Conservation (phyloP, 1,139 yeast genomes). For the Wickerhamiella infanticola region DNA sequence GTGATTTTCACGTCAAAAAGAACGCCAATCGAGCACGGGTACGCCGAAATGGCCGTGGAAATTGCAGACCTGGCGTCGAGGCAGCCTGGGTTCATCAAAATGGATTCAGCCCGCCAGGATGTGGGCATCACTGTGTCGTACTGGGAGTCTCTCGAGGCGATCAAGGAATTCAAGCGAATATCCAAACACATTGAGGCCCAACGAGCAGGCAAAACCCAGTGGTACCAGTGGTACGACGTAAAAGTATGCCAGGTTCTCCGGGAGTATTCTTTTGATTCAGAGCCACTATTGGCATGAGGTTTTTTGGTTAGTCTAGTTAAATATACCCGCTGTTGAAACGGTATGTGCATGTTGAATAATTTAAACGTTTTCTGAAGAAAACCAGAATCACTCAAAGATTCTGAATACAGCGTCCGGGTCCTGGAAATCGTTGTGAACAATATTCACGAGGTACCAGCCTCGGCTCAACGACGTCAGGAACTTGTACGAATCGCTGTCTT, state of each 20-base stretch:
- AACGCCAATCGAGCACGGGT: background rate
- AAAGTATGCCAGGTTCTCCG: background rate
- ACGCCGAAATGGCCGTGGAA: constrained; percentile 1
- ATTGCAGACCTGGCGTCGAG: background rate
- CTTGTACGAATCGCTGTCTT: constrained; percentile 20
- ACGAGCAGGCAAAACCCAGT: background rate
- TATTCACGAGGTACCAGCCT: constrained; percentile 62
- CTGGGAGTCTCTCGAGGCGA: constrained; percentile 2
- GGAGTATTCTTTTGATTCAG: background rate
- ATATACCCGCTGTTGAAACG: constrained; percentile 9
- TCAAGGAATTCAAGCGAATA: background rate
- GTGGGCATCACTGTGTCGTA: constrained; percentile 2
- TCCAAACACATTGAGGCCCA: background rate
- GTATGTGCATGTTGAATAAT: constrained; percentile 9
- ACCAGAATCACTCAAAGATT: constrained; percentile 15
- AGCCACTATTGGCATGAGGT: background rate
- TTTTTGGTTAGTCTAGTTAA: background rate
- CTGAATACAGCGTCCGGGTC: constrained; percentile 23
- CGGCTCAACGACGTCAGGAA: constrained; percentile 39
- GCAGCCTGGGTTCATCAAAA: background rate
- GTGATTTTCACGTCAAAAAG: constrained; percentile 2
- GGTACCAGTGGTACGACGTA: background rate
- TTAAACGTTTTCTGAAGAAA: background rate
- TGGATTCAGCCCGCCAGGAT: constrained; percentile 1
- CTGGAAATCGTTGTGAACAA: constrained; percentile 73